Evolutionary conservation across 495 filamentous ascomycete species (phyloP), one percentile per base, ranked within the genome.

Genomic region (Talaromyces liani): DNA sequence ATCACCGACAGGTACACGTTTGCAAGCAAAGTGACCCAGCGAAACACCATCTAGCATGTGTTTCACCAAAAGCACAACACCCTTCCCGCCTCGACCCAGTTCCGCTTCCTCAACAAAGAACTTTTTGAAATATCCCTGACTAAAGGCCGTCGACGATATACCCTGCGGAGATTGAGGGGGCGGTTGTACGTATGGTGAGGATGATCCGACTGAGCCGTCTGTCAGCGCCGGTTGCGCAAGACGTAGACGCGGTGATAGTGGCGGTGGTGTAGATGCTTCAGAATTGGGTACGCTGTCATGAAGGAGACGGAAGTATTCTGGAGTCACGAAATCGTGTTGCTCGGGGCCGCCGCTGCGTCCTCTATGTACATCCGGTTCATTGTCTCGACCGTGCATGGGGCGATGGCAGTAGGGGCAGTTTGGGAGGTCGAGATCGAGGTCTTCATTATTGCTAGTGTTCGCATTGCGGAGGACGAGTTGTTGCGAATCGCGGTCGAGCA

Each of bases 271-370:
- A 4, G 80, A 78, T 53, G 75, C 73, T 51, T 71, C 66, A n/a
- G 84, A 81, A 49, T 77, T 75, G 53, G 83, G 80, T 12, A 80
- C 71, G 66, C 81, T 87, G 31, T 82, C 83, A 61, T 88, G 87
- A 27, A 98, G 87, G 87, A 97, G 91, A 69, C 89, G 90, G 74
- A 98, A 98, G 75, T 98, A 98, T 29, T 91, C 86, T 14, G 91
- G 91, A 67, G 89, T 88, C 64, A 97, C 85, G 72, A 93, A 97
- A 64, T 86, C 85, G 1, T 87, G 82, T 47, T 86, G 79, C 7
- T 69, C 68, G 27, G 73, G 57, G 9, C 47, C 71, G 18, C 76
- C 63, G 33, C 53, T 56, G 10, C 53, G 53, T 31, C 65, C 66
- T 64, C 69, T 67, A 39, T 75, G 69, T 27, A 69, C 66, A 14